Conservation (phyloP, 1,139 yeast genomes). For the Pichia sp. region DNA sequence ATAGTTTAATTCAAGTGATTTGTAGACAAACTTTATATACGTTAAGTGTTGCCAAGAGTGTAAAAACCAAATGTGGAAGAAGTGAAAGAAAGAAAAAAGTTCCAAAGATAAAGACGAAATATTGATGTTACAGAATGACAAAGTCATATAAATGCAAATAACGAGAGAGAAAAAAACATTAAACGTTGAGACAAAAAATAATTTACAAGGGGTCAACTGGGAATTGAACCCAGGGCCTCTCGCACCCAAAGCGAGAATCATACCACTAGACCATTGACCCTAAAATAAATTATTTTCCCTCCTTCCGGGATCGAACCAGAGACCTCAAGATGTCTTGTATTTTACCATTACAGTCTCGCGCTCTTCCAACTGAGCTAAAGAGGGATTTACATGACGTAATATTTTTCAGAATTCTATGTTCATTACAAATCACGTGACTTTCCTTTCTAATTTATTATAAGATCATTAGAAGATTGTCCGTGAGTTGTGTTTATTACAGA, state of each 20-base stretch:
- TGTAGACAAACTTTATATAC: too few species aligned
- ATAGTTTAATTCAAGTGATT: too few species aligned
- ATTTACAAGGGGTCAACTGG: slow-evolving; percentile 27
- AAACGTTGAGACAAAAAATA: background rate
- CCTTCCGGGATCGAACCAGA: slow-evolving; percentile 18
- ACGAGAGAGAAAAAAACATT: background rate
- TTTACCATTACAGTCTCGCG: slow-evolving; percentile 16
- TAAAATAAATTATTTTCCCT: slow-evolving; percentile 6
- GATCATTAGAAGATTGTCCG: too few species aligned
- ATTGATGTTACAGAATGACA: too few species aligned
- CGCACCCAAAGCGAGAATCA: slow-evolving; percentile 48
- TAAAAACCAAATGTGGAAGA: too few species aligned
- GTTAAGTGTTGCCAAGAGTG: too few species aligned
- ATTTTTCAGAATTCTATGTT: background rate
- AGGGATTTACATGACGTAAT: slow-evolving; percentile 3
- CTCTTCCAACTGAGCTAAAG: slow-evolving; percentile 20
- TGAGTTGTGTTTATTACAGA: too few species aligned
- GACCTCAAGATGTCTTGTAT: slow-evolving; percentile 17
- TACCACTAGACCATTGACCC: slow-evolving; percentile 34
- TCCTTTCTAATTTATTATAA: background rate
- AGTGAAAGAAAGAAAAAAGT: too few species aligned
- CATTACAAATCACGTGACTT: background rate
- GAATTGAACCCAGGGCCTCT: slow-evolving; percentile 32
- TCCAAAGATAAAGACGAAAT: too few species aligned
- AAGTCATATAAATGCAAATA: background rate